Evolutionary conservation across 169 alveolate genomes (phyloP), one percentile per base, ranked within the genome.

Genomic region (Cystoisospora suis): DNA sequence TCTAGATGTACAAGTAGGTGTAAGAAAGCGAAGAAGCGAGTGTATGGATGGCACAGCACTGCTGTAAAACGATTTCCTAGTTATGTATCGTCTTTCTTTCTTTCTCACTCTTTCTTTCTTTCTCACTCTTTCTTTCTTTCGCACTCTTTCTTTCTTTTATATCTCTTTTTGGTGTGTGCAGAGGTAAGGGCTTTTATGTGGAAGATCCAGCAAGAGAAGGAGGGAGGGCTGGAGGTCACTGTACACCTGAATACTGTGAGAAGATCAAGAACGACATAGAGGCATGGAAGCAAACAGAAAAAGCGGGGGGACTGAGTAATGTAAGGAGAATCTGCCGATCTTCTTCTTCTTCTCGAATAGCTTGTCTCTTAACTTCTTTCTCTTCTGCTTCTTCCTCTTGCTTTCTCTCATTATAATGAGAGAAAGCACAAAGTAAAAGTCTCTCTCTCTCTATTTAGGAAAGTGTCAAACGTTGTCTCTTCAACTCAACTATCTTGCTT

Each of bases 181-280:
- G 91, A 72, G 91, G 91, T 12, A 45, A 59, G 46, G 91, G 87
- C 42, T 87, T 87, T 45, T 87, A 87, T 46, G 70, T 38, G 36
- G 87, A 85, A 38, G 86, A 87, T 27, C 75, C 77, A 45, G 32
- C 83, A 32, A 72, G 58, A 0, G 83, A 40, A 38, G 42, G 83
- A 3, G 56, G 17, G 32, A 53, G 32, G 36, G 42, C 58, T 56
- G 91, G 91, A 0, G 6, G 40, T 3, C 91, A 87, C 86, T 87
- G 91, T 61, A 59, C 77, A n/a, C 81, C 86, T 0, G 58, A 72
- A 46, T 87, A 87, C 86, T 87, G 91, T 59, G 86, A 32, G 59
- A 29, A n/a, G 32, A n/a, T 69, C 0, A 87, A 70, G 86, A 44
- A 46, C 42, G 86, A 87, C 7, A 65, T 87, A 23, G 79, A 47